Evolutionary conservation across 2,329 filamentous ascomycete genomes (phyloP).

Genomic region (Colletotrichum sublineola): DNA sequence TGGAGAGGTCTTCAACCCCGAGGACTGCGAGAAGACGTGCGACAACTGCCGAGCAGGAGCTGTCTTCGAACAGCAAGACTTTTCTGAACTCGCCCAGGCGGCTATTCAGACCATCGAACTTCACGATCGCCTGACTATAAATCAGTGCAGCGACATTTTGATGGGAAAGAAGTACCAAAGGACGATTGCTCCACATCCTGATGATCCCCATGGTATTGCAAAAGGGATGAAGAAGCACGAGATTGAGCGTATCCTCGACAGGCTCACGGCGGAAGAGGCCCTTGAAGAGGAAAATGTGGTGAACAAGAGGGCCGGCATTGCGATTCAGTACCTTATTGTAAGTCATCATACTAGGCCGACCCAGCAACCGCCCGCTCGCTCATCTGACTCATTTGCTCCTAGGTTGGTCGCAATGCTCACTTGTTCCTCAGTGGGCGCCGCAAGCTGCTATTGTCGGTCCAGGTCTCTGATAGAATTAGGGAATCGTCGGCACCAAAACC

Average conservation of each 20-base stretch:
- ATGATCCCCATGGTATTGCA: conserved; percentile 76
- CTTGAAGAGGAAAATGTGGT: conserved; percentile 78
- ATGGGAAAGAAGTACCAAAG: conserved; percentile 76
- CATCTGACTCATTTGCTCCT: conserved; percentile 14
- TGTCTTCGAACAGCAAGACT: conserved; percentile 80
- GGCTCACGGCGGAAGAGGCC: conserved; percentile 79
- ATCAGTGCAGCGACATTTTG: conserved; percentile 87
- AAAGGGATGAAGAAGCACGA: conserved; percentile 79
- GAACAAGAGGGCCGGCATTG: conserved; percentile 73
- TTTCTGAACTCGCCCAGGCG: conserved; percentile 79
- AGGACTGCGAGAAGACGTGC: conserved; percentile 80
- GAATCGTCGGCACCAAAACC: conserved; percentile 48
- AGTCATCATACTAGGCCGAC: conserved; percentile 49
- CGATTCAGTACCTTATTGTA: conserved; percentile 80
- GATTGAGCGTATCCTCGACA: conserved; percentile 86
- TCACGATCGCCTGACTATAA: conserved; percentile 74
- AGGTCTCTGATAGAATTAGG: conserved; percentile 52
- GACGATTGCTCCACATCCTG: conserved; percentile 65
- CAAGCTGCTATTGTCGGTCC: conserved; percentile 61
- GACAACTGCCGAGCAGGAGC: conserved; percentile 88
- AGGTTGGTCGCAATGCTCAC: conserved; percentile 58
- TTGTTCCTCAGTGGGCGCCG: conserved; percentile 60
- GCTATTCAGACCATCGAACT: conserved; percentile 78
- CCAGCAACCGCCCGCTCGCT: background rate
- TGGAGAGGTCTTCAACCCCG: conserved; percentile 81